These are phyloP conservation scores for Pachysandra terminalis DNA, from an alignment of 164 flowering plant genomes.

Conservation along the genomic window DNA sequence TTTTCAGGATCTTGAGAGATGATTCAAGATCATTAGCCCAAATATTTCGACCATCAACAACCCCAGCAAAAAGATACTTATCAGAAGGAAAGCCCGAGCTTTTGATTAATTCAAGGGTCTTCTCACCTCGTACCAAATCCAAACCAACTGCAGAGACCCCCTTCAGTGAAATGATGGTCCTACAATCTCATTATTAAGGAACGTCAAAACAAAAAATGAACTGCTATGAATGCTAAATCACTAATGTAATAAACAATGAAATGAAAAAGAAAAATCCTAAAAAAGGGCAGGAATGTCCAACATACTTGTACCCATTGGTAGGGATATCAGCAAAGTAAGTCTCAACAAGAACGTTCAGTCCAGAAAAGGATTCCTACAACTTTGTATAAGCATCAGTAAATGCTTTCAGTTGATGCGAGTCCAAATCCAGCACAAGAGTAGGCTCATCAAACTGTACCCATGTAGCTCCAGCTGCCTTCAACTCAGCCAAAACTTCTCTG, in stretches of 20 bases:
- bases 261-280: background rate
- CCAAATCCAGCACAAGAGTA: slow-evolving; percentile 23
- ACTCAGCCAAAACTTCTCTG: slow-evolving; percentile 28
- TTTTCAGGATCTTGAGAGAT: slow-evolving; percentile 19
- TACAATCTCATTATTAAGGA: background rate
- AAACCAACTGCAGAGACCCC: slow-evolving; percentile 24
- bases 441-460: slow-evolving; percentile 32
- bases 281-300: background rate
- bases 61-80: slow-evolving; percentile 26
- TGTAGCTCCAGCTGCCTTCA: slow-evolving; percentile 28
- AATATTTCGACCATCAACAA: slow-evolving; percentile 26
- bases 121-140: slow-evolving; percentile 27
- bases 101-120: slow-evolving; percentile 24
- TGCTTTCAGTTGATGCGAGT: slow-evolving; percentile 21
- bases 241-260: background rate
- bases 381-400: slow-evolving; percentile 23
- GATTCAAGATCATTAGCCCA: slow-evolving; percentile 30
- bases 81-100: slow-evolving; percentile 25
- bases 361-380: slow-evolving; percentile 20
- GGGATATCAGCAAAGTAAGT: slow-evolving; percentile 28
- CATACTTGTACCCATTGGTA: slow-evolving; percentile 22
- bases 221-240: background rate
- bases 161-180: slow-evolving; percentile 17
- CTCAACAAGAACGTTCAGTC: slow-evolving; percentile 20
- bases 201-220: background rate